These are phyloP conservation scores for Gossypium turneri DNA, from an alignment of 345 rosid genomes.

Conservation along the genomic window DNA sequence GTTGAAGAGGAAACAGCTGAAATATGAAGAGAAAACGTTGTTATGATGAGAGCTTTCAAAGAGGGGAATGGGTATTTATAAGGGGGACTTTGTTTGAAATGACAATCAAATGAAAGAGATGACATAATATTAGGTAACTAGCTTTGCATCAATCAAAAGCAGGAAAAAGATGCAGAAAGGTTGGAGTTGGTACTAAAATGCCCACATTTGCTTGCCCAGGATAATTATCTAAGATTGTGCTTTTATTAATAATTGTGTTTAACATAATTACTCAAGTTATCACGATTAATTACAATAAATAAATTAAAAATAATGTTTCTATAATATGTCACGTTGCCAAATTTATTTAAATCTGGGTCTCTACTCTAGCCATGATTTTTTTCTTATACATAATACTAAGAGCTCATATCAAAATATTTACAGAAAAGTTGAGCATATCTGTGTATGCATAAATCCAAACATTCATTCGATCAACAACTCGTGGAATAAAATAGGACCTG, in stretches of 20 bases:
- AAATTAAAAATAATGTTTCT: neutral
- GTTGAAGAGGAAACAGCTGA: neutral
- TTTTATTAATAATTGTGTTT: too few species aligned
- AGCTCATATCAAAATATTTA: neutral
- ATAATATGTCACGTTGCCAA: neutral
- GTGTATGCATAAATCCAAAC: neutral
- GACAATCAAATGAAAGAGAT: constrained; percentile 10
- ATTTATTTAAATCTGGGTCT: neutral
- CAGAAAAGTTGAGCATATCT: neutral
- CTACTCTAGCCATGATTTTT: too few species aligned
- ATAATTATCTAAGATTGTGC: too few species aligned
- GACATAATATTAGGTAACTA: neutral
- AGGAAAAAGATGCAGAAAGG: neutral
- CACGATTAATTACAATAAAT: too few species aligned
- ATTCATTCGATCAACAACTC: neutral
- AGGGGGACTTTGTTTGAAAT: constrained; percentile 5
- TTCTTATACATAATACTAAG: too few species aligned
- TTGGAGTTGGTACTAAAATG: constrained; percentile 32
- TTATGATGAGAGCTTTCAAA: constrained; percentile 17
- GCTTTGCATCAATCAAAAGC: constrained; percentile 2
- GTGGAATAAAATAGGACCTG: neutral
- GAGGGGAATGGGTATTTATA: constrained; percentile 32
- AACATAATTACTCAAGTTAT: too few species aligned
- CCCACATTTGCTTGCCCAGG: neutral
- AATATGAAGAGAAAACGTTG: constrained; percentile 15